phyloP scores from a whole-genome alignment of 2,329 filamentous ascomycete genomes.

The Colletotrichum sidae region DNA sequence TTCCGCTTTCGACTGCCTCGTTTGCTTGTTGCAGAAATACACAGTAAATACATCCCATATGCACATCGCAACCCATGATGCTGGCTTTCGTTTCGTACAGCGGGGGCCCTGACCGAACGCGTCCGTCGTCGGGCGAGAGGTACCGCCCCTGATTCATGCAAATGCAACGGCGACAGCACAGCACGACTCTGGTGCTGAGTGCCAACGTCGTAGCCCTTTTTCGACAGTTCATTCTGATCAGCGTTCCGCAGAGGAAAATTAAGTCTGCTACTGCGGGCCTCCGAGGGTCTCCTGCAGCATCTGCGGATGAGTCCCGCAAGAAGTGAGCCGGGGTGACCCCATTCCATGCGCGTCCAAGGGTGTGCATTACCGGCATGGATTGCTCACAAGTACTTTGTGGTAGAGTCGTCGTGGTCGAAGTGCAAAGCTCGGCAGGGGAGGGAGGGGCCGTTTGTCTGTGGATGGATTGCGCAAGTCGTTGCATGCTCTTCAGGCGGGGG shows the following conservation, averaged over 20 bases:
- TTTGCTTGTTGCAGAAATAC: slow-evolving; percentile 8
- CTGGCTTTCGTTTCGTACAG: slow-evolving; percentile 26
- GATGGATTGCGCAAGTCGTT: slow-evolving; percentile 30
- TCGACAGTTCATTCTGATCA: slow-evolving; percentile 24
- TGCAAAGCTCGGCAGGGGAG: slow-evolving; percentile 11
- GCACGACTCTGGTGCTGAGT: slow-evolving; percentile 15
- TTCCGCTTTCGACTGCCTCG: slow-evolving; percentile 28
- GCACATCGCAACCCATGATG: slow-evolving; percentile 34
- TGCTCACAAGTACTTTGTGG: no score
- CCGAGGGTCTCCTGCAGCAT: slow-evolving; percentile 19
- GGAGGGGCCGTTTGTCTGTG: slow-evolving; percentile 25
- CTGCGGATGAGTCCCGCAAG: slow-evolving; percentile 13
- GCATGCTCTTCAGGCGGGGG: slow-evolving; percentile 18
- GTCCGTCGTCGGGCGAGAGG: slow-evolving; percentile 13
- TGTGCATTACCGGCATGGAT: no score
- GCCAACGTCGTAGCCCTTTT: neutral
- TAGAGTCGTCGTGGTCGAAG: no score
- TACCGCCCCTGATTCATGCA: slow-evolving; percentile 34
- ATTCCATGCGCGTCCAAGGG: neutral
- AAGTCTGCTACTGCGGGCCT: slow-evolving; percentile 19
- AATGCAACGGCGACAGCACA: slow-evolving; percentile 17
- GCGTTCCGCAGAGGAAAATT: slow-evolving; percentile 18
- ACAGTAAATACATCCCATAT: slow-evolving; percentile 12
- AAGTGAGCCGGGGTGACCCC: slow-evolving; percentile 5
- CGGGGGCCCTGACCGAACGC: slow-evolving; percentile 22